phyloP scores from a whole-genome alignment of 805 yeast species.

The Wickerhamomyces chaumierensis region DNA sequence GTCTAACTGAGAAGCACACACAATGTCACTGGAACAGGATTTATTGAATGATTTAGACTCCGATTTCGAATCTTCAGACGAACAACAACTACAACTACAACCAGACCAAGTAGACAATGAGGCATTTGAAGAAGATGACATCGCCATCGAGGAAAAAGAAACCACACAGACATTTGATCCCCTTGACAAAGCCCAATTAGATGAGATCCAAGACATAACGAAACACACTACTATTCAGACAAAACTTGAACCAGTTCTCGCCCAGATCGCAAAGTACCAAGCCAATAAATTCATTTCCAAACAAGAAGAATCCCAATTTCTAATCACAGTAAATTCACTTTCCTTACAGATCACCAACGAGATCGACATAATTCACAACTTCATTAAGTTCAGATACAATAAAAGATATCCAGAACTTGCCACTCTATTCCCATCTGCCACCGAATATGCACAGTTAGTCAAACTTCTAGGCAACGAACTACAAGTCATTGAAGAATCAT shows the following conservation, averaged over 20 bases:
- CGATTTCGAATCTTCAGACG: conserved; percentile 15
- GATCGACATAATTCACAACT: conserved; percentile 34
- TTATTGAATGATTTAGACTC: conserved; percentile 23
- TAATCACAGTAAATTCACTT: conserved; percentile 43
- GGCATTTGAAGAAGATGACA: background rate
- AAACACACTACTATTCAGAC: conserved; percentile 5
- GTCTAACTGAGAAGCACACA: too few species aligned
- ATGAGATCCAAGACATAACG: conserved; percentile 7
- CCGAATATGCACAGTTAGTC: conserved; percentile 48
- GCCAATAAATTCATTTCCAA: conserved; percentile 10
- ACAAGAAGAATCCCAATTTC: conserved; percentile 32
- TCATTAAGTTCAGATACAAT: conserved; percentile 40
- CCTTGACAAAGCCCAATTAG: conserved; percentile 4
- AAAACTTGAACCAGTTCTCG: conserved; percentile 9
- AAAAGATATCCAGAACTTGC: conserved; percentile 65
- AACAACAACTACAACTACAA: background rate
- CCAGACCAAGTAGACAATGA: conserved; percentile 3
- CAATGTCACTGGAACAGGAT: conserved; percentile 16
- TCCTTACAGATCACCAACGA: conserved; percentile 45
- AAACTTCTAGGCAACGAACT: conserved; percentile 38
- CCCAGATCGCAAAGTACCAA: conserved; percentile 10
- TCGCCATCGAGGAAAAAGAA: background rate
- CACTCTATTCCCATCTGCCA: conserved; percentile 46
- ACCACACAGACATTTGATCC: conserved; percentile 6
- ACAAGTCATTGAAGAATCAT: conserved; percentile 15